Percentiles rank a stretch among this genome's conserved stretches.
Conservation (phyloP, 2,329 filamentous ascomycete genomes). For the Cryphonectria japonica region DNA sequence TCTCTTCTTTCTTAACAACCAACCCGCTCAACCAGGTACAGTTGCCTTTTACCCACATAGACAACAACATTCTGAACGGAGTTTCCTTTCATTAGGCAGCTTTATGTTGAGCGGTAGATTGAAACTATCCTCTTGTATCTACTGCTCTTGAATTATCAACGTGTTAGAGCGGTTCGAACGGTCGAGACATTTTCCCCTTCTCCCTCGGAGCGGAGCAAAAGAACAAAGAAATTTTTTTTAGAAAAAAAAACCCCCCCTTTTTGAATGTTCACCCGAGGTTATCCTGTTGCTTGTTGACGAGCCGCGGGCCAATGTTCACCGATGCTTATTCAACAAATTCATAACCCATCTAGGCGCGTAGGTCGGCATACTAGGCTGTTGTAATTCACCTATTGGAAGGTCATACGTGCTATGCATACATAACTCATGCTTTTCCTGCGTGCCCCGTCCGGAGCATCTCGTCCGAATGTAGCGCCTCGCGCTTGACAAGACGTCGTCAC, state of each 20-base stretch:
- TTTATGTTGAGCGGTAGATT: conserved; percentile 65
- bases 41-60: conserved; percentile 37
- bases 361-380: not conserved
- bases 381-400: not conserved
- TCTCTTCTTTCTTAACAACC: conserved; percentile 35
- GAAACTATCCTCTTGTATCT: conserved; percentile 76
- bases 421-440: not conserved
- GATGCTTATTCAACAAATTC: not conserved
- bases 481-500: not conserved
- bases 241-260: too few species aligned
- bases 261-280: not conserved
- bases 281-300: not conserved
- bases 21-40: conserved; percentile 45
- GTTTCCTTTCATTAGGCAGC: conserved; percentile 59
- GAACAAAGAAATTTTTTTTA: not conserved
- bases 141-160: conserved; percentile 76
- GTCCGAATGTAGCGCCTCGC: too few species aligned
- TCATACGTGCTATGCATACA: not conserved
- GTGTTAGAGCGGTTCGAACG: conserved; percentile 86
- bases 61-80: conserved; percentile 42
- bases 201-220: not conserved
- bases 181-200: conserved; percentile 64
- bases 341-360: not conserved
- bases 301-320: conserved; percentile 2
- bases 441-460: not conserved